phyloP scores from a whole-genome alignment of 257 asterid species.

The Orobanche coerulescens region DNA sequence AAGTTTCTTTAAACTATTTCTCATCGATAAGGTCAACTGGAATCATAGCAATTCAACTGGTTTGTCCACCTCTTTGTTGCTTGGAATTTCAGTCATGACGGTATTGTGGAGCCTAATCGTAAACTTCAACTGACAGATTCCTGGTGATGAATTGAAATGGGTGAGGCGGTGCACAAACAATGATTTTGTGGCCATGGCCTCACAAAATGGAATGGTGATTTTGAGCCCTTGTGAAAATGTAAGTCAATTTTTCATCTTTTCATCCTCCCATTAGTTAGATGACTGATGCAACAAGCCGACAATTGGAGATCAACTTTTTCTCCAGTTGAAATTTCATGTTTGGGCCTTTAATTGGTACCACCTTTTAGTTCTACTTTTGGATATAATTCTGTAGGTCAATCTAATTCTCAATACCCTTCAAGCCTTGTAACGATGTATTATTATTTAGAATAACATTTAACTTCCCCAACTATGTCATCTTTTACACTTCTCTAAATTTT shows the following conservation, averaged over 20 bases:
- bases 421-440: constrained; percentile 14
- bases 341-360: constrained; percentile 5
- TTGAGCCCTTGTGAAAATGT: constrained; percentile 71
- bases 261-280: not conserved
- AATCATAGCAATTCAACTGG: constrained; percentile 94
- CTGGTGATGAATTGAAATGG: constrained; percentile 97
- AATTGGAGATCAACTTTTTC: not conserved
- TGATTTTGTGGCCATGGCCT: constrained; percentile 95
- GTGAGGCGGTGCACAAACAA: constrained; percentile 78
- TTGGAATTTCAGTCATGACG: constrained; percentile 11
- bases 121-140: constrained; percentile 52
- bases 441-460: not conserved
- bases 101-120: constrained; percentile 18
- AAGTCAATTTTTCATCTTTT: constrained; percentile 23
- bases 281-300: not conserved
- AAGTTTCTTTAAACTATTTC: constrained; percentile 80
- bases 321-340: constrained; percentile 8
- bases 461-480: no score
- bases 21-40: constrained; percentile 93
- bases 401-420: constrained; percentile 16
- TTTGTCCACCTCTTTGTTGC: constrained; percentile 35
- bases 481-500: no score
- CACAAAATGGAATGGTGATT: constrained; percentile 84
- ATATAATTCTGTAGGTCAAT: not conserved
- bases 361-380: not conserved